These are phyloP conservation scores for Talaromyces proteolyticus DNA, from an alignment of 495 filamentous ascomycete species.

Conservation along the genomic window DNA sequence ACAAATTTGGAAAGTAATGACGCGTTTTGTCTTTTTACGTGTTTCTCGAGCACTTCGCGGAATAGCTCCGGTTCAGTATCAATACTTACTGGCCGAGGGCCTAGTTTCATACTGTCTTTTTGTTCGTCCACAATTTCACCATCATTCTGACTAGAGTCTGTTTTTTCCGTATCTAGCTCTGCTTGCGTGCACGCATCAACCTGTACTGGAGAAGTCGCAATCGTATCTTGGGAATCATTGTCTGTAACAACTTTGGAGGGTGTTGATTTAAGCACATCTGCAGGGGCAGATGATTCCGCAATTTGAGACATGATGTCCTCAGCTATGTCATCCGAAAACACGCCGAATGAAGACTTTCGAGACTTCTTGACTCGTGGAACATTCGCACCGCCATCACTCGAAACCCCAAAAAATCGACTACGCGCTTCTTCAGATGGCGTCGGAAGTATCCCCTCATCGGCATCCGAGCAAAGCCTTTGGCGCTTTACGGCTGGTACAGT, in stretches of 20 bases:
- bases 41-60: conserved; percentile 27
- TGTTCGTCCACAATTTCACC: background rate
- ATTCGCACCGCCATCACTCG: conserved; percentile 35
- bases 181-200: background rate
- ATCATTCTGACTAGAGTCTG: background rate
- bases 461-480: conserved; percentile 53
- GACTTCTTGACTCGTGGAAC: conserved; percentile 34
- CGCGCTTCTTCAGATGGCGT: conserved; percentile 27
- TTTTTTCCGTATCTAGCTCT: background rate
- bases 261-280: conserved; percentile 19
- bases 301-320: conserved; percentile 55
- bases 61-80: conserved; percentile 19
- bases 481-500: conserved; percentile 50
- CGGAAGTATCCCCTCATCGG: conserved; percentile 34
- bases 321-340: conserved; percentile 64
- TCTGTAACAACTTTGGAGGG: conserved; percentile 10
- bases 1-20: conserved; percentile 27
- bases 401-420: conserved; percentile 54
- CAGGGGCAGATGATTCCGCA: conserved; percentile 28
- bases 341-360: conserved; percentile 45
- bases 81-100: conserved; percentile 11
- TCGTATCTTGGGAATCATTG: conserved; percentile 2
- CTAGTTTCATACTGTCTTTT: background rate
- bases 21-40: conserved; percentile 32
- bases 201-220: background rate